These are phyloP conservation scores for Xerophyta viscosa DNA, from an alignment of 106 monocot genomes.

Conservation along the genomic window DNA sequence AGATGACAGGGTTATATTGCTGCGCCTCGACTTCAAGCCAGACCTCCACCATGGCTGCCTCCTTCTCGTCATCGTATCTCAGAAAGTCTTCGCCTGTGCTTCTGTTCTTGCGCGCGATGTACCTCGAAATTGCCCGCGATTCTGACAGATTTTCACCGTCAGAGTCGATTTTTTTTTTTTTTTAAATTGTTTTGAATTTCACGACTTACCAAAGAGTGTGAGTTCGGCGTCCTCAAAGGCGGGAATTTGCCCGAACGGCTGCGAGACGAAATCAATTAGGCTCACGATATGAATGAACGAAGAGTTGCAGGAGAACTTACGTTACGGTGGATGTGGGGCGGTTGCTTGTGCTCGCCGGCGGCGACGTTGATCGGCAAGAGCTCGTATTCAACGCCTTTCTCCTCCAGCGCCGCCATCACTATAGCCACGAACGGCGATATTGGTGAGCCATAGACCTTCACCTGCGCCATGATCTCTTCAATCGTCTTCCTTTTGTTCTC, in stretches of 20 bases:
- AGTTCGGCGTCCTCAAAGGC: conserved; percentile 31
- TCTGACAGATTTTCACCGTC: conserved; percentile 8
- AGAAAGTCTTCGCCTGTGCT: conserved; percentile 9
- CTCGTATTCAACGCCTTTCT: conserved; percentile 27
- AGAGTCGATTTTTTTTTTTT: neutral
- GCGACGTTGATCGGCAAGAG: conserved; percentile 21
- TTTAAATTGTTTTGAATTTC: neutral
- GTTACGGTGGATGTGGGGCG: conserved; percentile 27
- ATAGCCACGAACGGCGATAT: conserved; percentile 16
- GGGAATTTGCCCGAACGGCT: conserved; percentile 33
- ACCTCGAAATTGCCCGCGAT: conserved; percentile 27
- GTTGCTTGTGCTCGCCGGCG: conserved; percentile 43
- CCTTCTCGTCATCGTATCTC: neutral
- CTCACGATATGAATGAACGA: neutral
- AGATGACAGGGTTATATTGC: conserved; percentile 28
- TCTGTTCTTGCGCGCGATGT: conserved; percentile 20
- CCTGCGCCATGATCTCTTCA: neutral
- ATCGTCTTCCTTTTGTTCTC: no score
- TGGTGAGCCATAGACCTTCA: conserved; percentile 25
- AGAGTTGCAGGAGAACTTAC: neutral
- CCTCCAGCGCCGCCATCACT: conserved; percentile 24
- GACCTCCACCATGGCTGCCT: conserved; percentile 11
- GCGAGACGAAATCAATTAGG: conserved; percentile 1
- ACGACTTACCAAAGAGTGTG: conserved; percentile 19
- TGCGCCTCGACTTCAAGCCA: conserved; percentile 54